phyloP scores from a whole-genome alignment of 805 yeast genomes.

The Candida nemodendra region DNA sequence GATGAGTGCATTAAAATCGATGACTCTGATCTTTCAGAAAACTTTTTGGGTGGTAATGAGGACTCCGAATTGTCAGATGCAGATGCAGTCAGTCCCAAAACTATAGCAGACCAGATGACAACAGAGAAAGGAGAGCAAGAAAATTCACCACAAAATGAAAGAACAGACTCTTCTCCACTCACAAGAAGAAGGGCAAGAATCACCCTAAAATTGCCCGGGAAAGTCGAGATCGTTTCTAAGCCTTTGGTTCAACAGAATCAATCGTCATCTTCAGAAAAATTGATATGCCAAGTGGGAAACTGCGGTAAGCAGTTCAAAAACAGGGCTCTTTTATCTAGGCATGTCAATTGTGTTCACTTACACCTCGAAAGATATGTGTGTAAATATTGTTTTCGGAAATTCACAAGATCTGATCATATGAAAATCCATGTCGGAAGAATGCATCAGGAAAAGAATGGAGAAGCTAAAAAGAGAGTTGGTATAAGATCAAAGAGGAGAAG shows the following conservation, averaged over 20 bases:
- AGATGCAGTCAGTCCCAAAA: neutral
- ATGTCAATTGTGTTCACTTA: constrained; percentile 62
- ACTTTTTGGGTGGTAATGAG: neutral
- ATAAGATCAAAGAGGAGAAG: constrained; percentile 9
- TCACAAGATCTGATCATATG: constrained; percentile 66
- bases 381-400: constrained; percentile 54
- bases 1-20: neutral
- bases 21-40: neutral
- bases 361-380: constrained; percentile 55
- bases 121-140: neutral
- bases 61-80: neutral
- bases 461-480: constrained; percentile 5
- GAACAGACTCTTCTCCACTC: neutral
- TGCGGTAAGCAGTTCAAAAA: constrained; percentile 51
- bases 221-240: constrained; percentile 3
- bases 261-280: constrained; percentile 27
- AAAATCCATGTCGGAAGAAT: constrained; percentile 57
- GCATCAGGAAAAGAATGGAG: constrained; percentile 19
- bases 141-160: neutral
- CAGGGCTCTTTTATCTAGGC: constrained; percentile 67
- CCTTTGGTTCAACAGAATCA: constrained; percentile 17
- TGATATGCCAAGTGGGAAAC: constrained; percentile 33
- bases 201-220: constrained; percentile 12
- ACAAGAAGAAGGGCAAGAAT: constrained; percentile 1
- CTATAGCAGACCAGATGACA: neutral